A percentile compares a stretch with the other conserved stretches of the same genome.
Evolutionary conservation across 768 basidiomycete species (phyloP).

Genomic region (Inosperma sp.): DNA sequence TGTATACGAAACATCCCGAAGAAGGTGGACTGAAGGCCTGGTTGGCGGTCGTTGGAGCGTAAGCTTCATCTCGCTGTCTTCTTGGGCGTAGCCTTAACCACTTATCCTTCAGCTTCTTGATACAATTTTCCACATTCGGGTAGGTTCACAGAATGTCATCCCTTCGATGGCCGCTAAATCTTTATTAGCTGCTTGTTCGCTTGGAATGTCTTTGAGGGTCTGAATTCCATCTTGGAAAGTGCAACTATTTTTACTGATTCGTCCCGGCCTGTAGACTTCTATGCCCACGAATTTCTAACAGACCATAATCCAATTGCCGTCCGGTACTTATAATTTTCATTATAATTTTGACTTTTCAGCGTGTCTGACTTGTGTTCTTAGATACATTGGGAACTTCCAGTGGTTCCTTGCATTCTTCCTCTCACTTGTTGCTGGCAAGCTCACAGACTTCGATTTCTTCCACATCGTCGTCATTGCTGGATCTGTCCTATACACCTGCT

Average conservation of each 20-base stretch:
- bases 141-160: constrained; percentile 11
- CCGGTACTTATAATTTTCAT: no score
- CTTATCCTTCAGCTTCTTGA: constrained; percentile 30
- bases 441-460: constrained; percentile 47
- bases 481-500: constrained; percentile 23
- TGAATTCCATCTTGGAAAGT: background rate
- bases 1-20: constrained; percentile 19
- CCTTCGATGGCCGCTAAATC: background rate
- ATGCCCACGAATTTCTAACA: constrained; percentile 35
- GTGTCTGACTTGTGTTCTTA: constrained; percentile 16
- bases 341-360: no score
- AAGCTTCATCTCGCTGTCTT: constrained; percentile 18
- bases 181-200: constrained; percentile 25
- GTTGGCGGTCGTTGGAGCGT: constrained; percentile 44
- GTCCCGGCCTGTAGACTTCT: constrained; percentile 30
- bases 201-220: constrained; percentile 33
- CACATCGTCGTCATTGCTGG: constrained; percentile 25
- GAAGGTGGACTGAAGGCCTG: constrained; percentile 42
- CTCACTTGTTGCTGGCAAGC: constrained; percentile 38
- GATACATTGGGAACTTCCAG: constrained; percentile 49
- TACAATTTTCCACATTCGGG: constrained; percentile 45
- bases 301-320: constrained; percentile 38
- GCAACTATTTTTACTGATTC: constrained; percentile 20
- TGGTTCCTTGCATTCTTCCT: constrained; percentile 41
- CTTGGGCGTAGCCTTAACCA: background rate